Percentiles rank a stretch among this genome's conserved stretches.
These are phyloP conservation scores for Tolypocladium tundrense DNA, from an alignment of 2,329 filamentous ascomycete species.

Conservation along the genomic window DNA sequence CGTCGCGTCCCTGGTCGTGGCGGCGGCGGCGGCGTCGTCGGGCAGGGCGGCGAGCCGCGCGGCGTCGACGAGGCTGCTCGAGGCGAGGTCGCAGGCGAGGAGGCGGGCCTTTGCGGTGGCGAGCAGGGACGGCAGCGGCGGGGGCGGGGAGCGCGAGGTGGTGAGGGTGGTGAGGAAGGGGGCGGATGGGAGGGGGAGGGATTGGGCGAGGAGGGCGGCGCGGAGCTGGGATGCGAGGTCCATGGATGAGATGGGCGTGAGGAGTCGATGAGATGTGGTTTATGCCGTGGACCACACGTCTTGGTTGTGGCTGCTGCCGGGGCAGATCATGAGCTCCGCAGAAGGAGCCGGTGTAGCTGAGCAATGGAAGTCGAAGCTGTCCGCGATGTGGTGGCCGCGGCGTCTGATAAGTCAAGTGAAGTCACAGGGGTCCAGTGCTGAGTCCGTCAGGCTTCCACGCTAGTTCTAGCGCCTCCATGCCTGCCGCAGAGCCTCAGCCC, in stretches of 20 bases:
- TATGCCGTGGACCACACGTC: background rate
- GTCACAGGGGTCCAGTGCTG: background rate
- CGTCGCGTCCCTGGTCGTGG: conserved; percentile 41
- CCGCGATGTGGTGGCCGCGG: no score
- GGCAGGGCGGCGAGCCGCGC: conserved; percentile 36
- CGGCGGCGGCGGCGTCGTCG: conserved; percentile 36
- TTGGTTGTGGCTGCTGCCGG: background rate
- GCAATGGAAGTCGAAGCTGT: no score
- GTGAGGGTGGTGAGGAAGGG: conserved; percentile 57
- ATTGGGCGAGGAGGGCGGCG: conserved; percentile 38
- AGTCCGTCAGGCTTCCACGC: no score
- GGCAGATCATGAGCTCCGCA: background rate
- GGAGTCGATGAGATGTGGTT: background rate
- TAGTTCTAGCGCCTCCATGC: background rate
- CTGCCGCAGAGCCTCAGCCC: background rate
- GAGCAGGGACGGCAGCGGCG: conserved; percentile 59
- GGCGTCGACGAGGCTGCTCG: conserved; percentile 33
- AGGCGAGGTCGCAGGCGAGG: conserved; percentile 65
- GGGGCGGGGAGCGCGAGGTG: conserved; percentile 41
- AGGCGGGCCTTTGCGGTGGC: conserved; percentile 76
- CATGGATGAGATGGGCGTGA: conserved; percentile 7
- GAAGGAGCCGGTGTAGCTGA: background rate
- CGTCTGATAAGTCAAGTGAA: background rate
- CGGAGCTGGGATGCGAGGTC: conserved; percentile 17
- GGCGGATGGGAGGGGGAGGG: conserved; percentile 40